Evolutionary conservation across 2,329 filamentous ascomycete genomes (phyloP), one percentile per base, ranked within the genome.

Genomic region (Sclerotinia sclerotiorum): DNA sequence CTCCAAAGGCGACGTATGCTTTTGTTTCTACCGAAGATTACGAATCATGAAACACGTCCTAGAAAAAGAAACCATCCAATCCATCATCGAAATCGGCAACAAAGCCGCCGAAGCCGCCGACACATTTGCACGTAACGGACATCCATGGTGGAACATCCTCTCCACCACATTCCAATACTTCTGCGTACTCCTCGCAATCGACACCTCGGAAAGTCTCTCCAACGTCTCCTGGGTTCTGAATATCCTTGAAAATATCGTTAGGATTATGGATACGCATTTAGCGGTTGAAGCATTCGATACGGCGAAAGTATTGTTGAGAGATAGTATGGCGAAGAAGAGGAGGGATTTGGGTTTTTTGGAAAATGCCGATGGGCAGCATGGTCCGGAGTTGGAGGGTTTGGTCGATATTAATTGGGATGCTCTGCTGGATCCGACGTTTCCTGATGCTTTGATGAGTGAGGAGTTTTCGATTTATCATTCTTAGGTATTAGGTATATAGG

Each of bases 121-220:
- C 21, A 70, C 67, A 44, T 69, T 75, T 3, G 60, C 48, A 3
- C 70, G 15, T 4, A 67, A 68, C 52, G 39, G 60, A 1, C 69
- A 73, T 13, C 70, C 70, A 35, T 75, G 73, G 74, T 75, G 72
- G 71, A 73, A 72, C 58, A 68, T 74, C 8, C 67, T 74, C 1
- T 61, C 70, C 6, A 71, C 68, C 2, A 71, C 72, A 7, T 74
- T 74, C 46, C 73, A 74, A 17, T 68, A 70, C 44, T 56, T 73
- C 7, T 74, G 72, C 29, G 69, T 75, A 11, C 69, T 75, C 5
- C 67, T 74, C 0, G 69, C 71, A 6, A 65, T 74, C 15, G 68
- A 61, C 11, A 74, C 72, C 15, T 48, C 68, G 3, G 71, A 72
- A 39, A 74, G 72, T 54, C 52, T 74, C 2, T 54, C 63, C 4